These are phyloP conservation scores for Cetradonia linearis DNA, from an alignment of 495 filamentous ascomycete genomes.

Conservation along the genomic window DNA sequence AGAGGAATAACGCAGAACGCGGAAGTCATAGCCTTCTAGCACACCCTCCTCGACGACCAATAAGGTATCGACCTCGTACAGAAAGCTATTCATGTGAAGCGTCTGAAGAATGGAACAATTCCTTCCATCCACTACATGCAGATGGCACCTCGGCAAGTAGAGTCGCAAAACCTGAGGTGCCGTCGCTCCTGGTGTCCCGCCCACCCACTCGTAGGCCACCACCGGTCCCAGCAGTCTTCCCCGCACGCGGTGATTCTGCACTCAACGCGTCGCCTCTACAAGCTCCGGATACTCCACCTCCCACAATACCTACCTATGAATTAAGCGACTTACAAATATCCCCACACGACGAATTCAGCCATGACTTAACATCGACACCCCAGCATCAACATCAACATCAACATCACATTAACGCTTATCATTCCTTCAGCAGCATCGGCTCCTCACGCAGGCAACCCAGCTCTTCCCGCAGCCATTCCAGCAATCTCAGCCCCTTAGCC, in stretches of 20 bases:
- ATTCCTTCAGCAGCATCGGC: constrained; percentile 17
- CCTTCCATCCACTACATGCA: not conserved
- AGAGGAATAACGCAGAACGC: not conserved
- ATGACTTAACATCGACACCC: constrained; percentile 4
- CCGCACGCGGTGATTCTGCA: not conserved
- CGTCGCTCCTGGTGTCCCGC: constrained; percentile 7
- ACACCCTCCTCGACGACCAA: constrained; percentile 16
- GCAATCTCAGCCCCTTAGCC: constrained; percentile 11
- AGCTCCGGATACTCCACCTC: not conserved
- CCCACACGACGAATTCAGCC: not conserved
- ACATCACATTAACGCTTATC: constrained; percentile 4
- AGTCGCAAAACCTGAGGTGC: not conserved
- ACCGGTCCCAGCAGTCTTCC: not conserved
- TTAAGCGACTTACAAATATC: not conserved
- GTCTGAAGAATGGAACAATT: constrained; percentile 8
- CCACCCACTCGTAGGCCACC: not conserved
- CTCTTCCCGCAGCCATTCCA: constrained; percentile 19
- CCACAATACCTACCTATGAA: not conserved
- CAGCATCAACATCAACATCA: not conserved
- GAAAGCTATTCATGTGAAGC: constrained; percentile 19
- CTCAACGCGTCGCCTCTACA: not conserved
- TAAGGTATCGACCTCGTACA: constrained; percentile 23
- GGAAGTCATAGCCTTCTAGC: constrained; percentile 11
- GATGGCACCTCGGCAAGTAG: constrained; percentile 9
- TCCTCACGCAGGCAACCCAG: constrained; percentile 15